Evolutionary conservation across 2,329 filamentous ascomycete species (phyloP).

Genomic region (Chaetomium globosum): DNA sequence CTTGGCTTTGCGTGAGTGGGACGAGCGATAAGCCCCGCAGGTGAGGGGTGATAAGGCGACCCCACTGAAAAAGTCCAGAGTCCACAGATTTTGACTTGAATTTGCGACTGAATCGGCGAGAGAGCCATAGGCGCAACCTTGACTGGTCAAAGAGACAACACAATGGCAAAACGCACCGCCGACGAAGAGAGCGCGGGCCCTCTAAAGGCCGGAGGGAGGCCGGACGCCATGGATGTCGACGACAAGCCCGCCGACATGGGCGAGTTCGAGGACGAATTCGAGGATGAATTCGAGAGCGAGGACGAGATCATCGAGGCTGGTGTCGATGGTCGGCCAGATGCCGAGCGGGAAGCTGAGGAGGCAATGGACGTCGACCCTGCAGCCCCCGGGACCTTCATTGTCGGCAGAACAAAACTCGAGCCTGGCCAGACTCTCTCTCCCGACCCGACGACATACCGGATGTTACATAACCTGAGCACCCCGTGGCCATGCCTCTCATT

Average conservation of each 20-base stretch:
- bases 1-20: neutral
- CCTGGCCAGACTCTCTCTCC: slow-evolving; percentile 88
- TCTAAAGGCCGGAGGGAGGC: slow-evolving; percentile 63
- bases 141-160: neutral
- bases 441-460: slow-evolving; percentile 92
- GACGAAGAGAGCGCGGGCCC: slow-evolving; percentile 53
- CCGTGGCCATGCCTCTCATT: slow-evolving; percentile 98
- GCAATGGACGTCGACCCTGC: slow-evolving; percentile 81
- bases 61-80: slow-evolving; percentile 36
- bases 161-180: slow-evolving; percentile 64
- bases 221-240: slow-evolving; percentile 68
- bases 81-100: slow-evolving; percentile 34
- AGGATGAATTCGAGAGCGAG: slow-evolving; percentile 83
- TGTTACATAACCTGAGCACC: slow-evolving; percentile 92
- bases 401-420: slow-evolving; percentile 87
- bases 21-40: slow-evolving; percentile 9
- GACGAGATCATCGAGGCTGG: slow-evolving; percentile 94
- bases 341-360: slow-evolving; percentile 89
- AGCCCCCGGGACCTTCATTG: slow-evolving; percentile 84
- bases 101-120: slow-evolving; percentile 22
- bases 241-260: slow-evolving; percentile 62
- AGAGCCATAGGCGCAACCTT: neutral
- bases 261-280: slow-evolving; percentile 95
- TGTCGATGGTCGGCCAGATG: slow-evolving; percentile 88
- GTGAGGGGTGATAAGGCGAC: slow-evolving; percentile 28